Evolutionary conservation across 2,329 filamentous ascomycete species (phyloP).

Genomic region (Fonsecaea pedrosoi): DNA sequence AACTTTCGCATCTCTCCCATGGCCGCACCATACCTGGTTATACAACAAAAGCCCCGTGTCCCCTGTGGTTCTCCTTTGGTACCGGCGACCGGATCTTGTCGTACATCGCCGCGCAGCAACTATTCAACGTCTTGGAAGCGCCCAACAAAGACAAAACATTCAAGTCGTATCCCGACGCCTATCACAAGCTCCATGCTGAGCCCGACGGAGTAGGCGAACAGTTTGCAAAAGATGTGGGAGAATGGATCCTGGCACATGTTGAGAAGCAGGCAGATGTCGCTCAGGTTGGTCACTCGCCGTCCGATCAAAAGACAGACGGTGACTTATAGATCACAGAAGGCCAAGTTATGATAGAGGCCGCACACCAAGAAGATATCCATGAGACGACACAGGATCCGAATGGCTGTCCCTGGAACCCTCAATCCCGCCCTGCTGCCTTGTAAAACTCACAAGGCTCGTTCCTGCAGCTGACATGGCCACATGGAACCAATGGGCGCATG

Average conservation of each 20-base stretch:
- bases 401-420: background rate
- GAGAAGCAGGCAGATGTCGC: slow-evolving; percentile 18
- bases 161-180: slow-evolving; percentile 76
- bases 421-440: background rate
- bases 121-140: slow-evolving; percentile 64
- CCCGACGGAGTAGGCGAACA: slow-evolving; percentile 43
- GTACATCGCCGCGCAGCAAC: slow-evolving; percentile 68
- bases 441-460: slow-evolving; percentile 14
- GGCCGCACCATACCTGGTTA: slow-evolving; percentile 27
- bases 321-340: slow-evolving; percentile 21
- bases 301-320: slow-evolving; percentile 2
- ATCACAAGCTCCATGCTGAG: slow-evolving; percentile 66
- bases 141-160: slow-evolving; percentile 60
- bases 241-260: slow-evolving; percentile 65
- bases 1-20: slow-evolving; percentile 62
- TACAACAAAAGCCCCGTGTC: slow-evolving; percentile 53
- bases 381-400: background rate
- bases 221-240: slow-evolving; percentile 64
- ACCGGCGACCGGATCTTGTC: slow-evolving; percentile 74
- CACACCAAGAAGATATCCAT: background rate
- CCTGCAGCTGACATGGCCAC: slow-evolving; percentile 17
- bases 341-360: slow-evolving; percentile 15
- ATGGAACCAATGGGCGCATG: slow-evolving; percentile 7
- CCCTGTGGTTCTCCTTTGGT: slow-evolving; percentile 77
- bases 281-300: slow-evolving; percentile 18